phyloP scores from a whole-genome alignment of 1,139 yeast genomes.

The Yamadazyma oceani region DNA sequence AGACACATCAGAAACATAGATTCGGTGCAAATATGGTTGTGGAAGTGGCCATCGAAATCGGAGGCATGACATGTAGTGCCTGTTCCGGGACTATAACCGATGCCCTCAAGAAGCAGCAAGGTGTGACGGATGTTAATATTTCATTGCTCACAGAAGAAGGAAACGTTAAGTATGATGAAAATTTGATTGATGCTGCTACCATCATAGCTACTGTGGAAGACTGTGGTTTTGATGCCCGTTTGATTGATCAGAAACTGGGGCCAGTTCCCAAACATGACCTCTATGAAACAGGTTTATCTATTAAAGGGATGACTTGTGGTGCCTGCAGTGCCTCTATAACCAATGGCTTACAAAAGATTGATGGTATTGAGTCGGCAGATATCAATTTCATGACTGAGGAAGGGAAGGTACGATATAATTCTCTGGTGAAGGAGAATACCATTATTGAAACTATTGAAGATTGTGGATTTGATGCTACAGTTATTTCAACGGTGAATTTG shows the following conservation, averaged over 20 bases:
- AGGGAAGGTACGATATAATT: slow-evolving; percentile 27
- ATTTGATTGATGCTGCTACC: slow-evolving; percentile 7
- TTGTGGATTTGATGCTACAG: slow-evolving; percentile 67
- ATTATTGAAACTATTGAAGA: slow-evolving; percentile 60
- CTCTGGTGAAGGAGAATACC: slow-evolving; percentile 26
- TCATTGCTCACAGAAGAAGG: slow-evolving; percentile 42
- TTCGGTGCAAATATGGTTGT: background rate
- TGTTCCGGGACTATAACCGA: slow-evolving; percentile 34
- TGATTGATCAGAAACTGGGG: background rate
- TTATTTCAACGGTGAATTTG: slow-evolving; percentile 20
- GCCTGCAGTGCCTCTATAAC: slow-evolving; percentile 72
- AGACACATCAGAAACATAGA: background rate
- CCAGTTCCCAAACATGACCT: no score
- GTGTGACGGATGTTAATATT: slow-evolving; percentile 28
- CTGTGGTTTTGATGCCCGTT: slow-evolving; percentile 39
- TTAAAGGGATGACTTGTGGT: slow-evolving; percentile 87
- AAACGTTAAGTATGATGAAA: slow-evolving; percentile 21
- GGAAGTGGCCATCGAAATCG: slow-evolving; percentile 14
- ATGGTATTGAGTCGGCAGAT: slow-evolving; percentile 29
- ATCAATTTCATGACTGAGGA: slow-evolving; percentile 38
- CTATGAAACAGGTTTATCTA: slow-evolving; percentile 14
- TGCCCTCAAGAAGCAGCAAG: slow-evolving; percentile 21
- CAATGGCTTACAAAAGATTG: slow-evolving; percentile 38
- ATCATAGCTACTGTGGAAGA: slow-evolving; percentile 31
- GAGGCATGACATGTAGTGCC: slow-evolving; percentile 44